Percentiles rank a stretch among this genome's conserved stretches.
Conservation (phyloP, 331 rosid genomes). For the Erythrophleum ivorense region DNA sequence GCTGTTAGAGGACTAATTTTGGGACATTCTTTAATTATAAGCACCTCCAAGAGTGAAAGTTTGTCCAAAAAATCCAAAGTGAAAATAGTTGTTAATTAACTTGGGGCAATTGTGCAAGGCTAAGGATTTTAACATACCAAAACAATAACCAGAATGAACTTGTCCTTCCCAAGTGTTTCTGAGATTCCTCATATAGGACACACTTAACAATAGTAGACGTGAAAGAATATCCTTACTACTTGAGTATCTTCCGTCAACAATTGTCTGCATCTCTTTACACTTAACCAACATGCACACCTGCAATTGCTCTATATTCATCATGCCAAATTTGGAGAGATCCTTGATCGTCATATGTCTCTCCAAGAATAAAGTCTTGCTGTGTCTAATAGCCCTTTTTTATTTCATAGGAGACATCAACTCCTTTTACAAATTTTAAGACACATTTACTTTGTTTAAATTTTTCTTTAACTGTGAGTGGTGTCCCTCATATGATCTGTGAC, state of each 20-base stretch:
- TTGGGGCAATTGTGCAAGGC: constrained; percentile 29
- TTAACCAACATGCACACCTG: constrained; percentile 13
- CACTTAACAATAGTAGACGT: background rate
- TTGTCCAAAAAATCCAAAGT: background rate
- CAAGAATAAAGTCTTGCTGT: background rate
- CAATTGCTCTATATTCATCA: background rate
- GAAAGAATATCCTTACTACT: background rate
- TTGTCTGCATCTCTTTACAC: constrained; percentile 41
- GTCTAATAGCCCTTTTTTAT: background rate
- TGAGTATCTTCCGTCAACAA: background rate
- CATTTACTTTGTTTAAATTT: constrained; percentile 9
- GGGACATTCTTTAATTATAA: constrained; percentile 38
- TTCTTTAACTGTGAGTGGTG: background rate
- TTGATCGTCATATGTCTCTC: constrained; percentile 25
- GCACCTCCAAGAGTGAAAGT: constrained; percentile 18
- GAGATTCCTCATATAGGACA: constrained; percentile 40
- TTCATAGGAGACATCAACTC: constrained; percentile 9
- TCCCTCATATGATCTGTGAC: constrained; percentile 22
- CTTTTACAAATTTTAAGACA: constrained; percentile 30
- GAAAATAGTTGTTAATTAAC: constrained; percentile 30
- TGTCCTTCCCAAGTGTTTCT: constrained; percentile 21
- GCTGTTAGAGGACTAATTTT: constrained; percentile 1
- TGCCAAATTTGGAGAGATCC: constrained; percentile 19
- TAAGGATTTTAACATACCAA: background rate
- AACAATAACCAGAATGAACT: background rate